Evolutionary conservation across 2,329 filamentous ascomycete genomes (phyloP), one percentile per base, ranked within the genome.

Genomic region (Davidsoniella eucalypti): DNA sequence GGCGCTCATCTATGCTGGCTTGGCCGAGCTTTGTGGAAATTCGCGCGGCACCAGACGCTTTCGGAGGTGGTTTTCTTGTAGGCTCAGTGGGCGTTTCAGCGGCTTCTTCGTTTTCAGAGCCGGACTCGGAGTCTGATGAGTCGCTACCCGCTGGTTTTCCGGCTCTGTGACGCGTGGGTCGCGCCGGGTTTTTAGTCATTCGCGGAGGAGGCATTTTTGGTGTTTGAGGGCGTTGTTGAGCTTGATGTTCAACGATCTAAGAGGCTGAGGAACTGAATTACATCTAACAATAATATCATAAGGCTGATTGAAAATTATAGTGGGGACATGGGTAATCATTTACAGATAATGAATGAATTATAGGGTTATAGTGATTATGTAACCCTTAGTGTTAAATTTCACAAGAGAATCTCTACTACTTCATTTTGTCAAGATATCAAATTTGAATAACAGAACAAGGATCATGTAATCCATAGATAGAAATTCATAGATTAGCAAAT

Each of bases 141-240:
- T 73, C 16, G 69, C 70, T 54, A 69, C 72, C 74, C 2, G 72
- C 68, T 14, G 81, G 70, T 64, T 95, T 96, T 56, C 92, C 90
- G 14, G 90, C 82, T 52, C 87, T 80, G 60, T 95, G 84, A 52
- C 92, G 84, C 57, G 80, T 77, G 21, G 87, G 84, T 62, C 80
- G 80, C 52, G 82, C 67, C 3, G 86, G 87, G 61, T 95, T 94
- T 55, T 88, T 87, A 55, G 90, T 96, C 85, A 96, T 94, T 60
- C 85, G 84, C 63, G 85, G 87, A 10, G 81, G 78, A 54, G 84
- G 80, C 73, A 76, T 77, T 36, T 25, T 47, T 33, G 43, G 44
- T 29, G n/a, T 12, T 43, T 33, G 8, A 9, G 29, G 29, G 29
- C 29, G 29, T 33, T 33, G 9, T 33, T 33, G 12, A 33, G 29